These are phyloP conservation scores for Phialophora verrucosa DNA, from an alignment of 2,329 filamentous ascomycete genomes.

Conservation along the genomic window DNA sequence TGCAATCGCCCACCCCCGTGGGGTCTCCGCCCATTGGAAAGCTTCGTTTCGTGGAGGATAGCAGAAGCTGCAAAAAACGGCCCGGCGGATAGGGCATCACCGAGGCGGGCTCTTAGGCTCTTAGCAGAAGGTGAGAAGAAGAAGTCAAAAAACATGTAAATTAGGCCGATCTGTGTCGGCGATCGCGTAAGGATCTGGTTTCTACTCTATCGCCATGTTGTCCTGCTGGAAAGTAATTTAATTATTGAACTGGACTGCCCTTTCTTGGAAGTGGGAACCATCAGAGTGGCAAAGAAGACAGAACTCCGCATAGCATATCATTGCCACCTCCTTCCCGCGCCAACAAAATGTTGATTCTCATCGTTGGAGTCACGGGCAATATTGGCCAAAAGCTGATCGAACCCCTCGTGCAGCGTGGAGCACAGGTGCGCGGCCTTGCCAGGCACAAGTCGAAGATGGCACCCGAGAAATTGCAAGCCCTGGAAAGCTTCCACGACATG, in stretches of 20 bases:
- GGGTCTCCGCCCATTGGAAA: background rate
- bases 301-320: too few species aligned
- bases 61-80: background rate
- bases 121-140: too few species aligned
- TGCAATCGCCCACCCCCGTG: background rate
- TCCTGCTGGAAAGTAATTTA: too few species aligned
- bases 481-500: conserved; percentile 19
- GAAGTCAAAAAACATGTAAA: too few species aligned
- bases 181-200: too few species aligned
- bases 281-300: too few species aligned
- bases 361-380: conserved; percentile 12
- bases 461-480: background rate
- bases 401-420: conserved; percentile 2
- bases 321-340: too few species aligned
- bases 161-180: background rate
- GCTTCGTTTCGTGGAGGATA: background rate
- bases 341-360: conserved; percentile 8
- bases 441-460: conserved; percentile 13
- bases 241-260: too few species aligned
- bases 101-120: background rate
- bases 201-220: too few species aligned
- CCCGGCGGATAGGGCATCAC: background rate
- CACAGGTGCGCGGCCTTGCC: conserved; percentile 10
- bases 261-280: too few species aligned
- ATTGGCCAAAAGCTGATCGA: conserved; percentile 9